Conservation (phyloP, 108 stramenopile species). For the Nannochloropsis gaditana region DNA sequence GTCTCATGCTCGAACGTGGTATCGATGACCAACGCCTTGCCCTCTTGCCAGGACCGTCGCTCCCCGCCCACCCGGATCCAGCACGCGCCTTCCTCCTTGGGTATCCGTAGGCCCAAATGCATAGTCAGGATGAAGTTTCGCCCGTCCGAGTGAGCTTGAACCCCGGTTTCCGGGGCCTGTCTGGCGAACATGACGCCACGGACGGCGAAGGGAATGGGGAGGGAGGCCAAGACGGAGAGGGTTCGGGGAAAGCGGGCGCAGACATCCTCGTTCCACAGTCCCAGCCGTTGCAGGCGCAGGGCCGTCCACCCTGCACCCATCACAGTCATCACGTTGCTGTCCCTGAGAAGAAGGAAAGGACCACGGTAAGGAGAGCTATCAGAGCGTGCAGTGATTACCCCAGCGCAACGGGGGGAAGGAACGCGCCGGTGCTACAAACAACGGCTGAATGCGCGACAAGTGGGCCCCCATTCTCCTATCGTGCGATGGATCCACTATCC, state of each 20-base stretch:
- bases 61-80: slow-evolving; percentile 74
- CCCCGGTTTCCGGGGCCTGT: slow-evolving; percentile 72
- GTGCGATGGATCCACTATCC: too few relatives aligned
- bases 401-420: too few relatives aligned
- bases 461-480: slow-evolving; percentile 51
- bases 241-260: slow-evolving; percentile 75
- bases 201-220: slow-evolving; percentile 81
- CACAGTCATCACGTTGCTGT: slow-evolving; percentile 47
- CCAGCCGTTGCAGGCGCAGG: slow-evolving; percentile 75
- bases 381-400: too few relatives aligned
- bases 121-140: slow-evolving; percentile 84
- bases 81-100: slow-evolving; percentile 43
- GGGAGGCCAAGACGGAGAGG: slow-evolving; percentile 56
- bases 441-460: slow-evolving; percentile 34
- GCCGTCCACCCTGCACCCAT: slow-evolving; percentile 88
- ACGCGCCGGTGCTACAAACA: neutral
- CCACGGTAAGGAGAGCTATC: neutral
- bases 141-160: slow-evolving; percentile 76
- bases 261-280: slow-evolving; percentile 78
- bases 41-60: slow-evolving; percentile 62
- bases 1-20: slow-evolving; percentile 85
- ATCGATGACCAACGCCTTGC: slow-evolving; percentile 61
- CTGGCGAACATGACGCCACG: slow-evolving; percentile 87
- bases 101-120: slow-evolving; percentile 67
- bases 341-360: slow-evolving; percentile 21